These are phyloP conservation scores for Chlamydomonas reinhardtii DNA, from an alignment of 163 green algal genomes.

Conservation along the genomic window DNA sequence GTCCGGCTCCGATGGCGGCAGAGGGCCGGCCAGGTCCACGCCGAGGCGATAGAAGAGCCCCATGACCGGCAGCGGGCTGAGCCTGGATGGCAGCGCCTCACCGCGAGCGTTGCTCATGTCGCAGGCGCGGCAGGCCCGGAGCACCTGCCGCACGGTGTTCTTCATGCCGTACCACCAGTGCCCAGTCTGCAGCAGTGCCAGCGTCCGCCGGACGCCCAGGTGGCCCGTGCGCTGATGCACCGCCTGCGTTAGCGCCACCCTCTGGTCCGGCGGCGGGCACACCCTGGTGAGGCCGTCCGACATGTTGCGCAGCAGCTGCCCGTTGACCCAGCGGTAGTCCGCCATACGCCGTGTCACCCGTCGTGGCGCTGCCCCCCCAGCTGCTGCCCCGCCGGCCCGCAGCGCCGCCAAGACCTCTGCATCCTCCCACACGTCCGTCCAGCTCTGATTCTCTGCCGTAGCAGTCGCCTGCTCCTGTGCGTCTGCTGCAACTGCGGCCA, in stretches of 20 bases:
- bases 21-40: constrained; percentile 49
- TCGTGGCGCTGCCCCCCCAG: background rate
- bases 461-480: background rate
- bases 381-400: background rate
- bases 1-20: background rate
- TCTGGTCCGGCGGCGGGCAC: background rate
- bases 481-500: background rate
- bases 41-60: constrained; percentile 57
- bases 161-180: constrained; percentile 54
- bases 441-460: too few relatives aligned
- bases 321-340: background rate
- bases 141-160: background rate
- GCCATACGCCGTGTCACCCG: background rate
- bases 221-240: constrained; percentile 36
- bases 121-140: background rate
- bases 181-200: background rate
- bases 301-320: background rate
- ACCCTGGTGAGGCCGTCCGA: background rate
- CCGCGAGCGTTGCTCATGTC: background rate
- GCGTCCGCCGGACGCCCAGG: constrained; percentile 28
- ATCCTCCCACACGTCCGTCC: background rate
- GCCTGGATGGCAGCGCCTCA: background rate
- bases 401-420: background rate
- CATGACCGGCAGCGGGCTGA: constrained; percentile 45
- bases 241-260: background rate